Evolutionary conservation across 441 rosid species (phyloP).

Genomic region (Lagerstroemia fauriei): DNA sequence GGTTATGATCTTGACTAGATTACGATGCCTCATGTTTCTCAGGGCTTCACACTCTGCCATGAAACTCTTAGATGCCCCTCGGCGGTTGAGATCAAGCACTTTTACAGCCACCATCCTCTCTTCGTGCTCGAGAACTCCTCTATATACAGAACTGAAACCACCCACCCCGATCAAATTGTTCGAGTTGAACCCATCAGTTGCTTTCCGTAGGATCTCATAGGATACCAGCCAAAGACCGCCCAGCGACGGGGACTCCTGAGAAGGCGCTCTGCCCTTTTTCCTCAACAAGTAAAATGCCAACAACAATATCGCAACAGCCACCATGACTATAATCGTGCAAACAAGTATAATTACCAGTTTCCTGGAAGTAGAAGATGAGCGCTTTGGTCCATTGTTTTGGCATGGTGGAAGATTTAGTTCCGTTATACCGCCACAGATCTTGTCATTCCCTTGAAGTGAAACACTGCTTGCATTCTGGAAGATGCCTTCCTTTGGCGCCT

Average conservation of each 20-base stretch:
- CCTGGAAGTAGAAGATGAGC: neutral
- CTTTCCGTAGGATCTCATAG: slow-evolving; percentile 44
- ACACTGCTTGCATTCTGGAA: neutral
- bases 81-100: slow-evolving; percentile 40
- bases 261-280: neutral
- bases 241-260: neutral
- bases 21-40: too few species aligned
- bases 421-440: slow-evolving; percentile 1
- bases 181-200: slow-evolving; percentile 37
- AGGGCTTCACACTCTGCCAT: neutral
- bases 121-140: slow-evolving; percentile 31
- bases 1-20: too few species aligned
- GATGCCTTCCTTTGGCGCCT: neutral
- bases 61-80: slow-evolving; percentile 49
- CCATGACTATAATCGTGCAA: neutral
- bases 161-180: slow-evolving; percentile 50
- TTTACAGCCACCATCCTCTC: slow-evolving; percentile 35
- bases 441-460: neutral
- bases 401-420: slow-evolving; percentile 13
- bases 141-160: slow-evolving; percentile 53
- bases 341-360: neutral
- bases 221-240: slow-evolving; percentile 37
- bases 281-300: neutral
- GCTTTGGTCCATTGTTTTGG: neutral
- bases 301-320: neutral